Percentiles rank a stretch among this genome's conserved stretches.
These are phyloP conservation scores for Aspergillus steynii DNA, from an alignment of 495 filamentous ascomycete species.

Conservation along the genomic window DNA sequence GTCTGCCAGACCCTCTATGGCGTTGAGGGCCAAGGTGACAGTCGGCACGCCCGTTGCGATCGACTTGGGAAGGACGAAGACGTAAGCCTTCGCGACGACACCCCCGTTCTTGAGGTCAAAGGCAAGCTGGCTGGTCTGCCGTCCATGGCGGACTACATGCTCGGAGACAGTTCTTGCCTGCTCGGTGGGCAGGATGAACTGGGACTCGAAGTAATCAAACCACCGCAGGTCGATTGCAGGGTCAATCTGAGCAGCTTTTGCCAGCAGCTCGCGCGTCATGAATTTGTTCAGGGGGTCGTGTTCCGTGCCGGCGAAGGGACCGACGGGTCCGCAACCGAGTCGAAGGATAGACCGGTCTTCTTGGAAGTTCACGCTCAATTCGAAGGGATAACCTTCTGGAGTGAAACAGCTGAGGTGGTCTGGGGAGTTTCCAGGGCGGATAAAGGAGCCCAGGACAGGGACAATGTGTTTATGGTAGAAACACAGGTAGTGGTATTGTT, in stretches of 20 bases:
- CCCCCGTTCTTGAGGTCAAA: neutral
- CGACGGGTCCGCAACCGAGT: neutral
- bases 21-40: neutral
- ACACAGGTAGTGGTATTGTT: conserved; percentile 8
- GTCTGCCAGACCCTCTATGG: neutral
- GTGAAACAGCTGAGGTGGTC: neutral
- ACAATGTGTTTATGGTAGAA: neutral
- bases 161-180: neutral
- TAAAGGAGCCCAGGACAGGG: neutral
- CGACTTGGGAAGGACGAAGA: neutral
- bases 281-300: neutral
- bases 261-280: neutral
- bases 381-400: neutral
- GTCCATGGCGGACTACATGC: neutral
- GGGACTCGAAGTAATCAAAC: conserved; percentile 1
- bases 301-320: neutral
- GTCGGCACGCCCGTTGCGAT: neutral
- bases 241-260: neutral
- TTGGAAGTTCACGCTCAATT: conserved; percentile 12
- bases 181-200: neutral
- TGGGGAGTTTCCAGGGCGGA: neutral
- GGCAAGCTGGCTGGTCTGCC: neutral
- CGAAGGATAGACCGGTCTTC: conserved; percentile 2
- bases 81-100: neutral
- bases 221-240: neutral